Conservation (phyloP, 805 yeast species). For the Yarrowia keelungensis region DNA sequence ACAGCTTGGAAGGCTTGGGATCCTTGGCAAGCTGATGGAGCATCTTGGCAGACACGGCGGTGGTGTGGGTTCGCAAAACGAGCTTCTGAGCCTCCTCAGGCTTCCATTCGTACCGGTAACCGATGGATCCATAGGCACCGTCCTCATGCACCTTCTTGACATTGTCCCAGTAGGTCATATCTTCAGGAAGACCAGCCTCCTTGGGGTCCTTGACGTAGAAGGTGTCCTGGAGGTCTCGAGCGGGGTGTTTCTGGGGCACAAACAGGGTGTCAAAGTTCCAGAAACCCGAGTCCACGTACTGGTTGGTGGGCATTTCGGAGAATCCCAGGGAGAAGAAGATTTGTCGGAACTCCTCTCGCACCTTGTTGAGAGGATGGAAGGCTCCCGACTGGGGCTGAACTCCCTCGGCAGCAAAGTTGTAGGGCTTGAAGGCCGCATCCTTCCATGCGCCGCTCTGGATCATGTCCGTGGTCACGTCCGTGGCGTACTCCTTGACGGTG, state of each 20-base stretch:
- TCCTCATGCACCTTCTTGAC: slow-evolving; percentile 84
- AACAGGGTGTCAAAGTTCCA: slow-evolving; percentile 98
- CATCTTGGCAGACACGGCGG: slow-evolving; percentile 90
- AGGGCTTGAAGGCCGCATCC: slow-evolving; percentile 84
- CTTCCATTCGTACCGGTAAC: slow-evolving; percentile 98
- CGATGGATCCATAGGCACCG: slow-evolving; percentile 93
- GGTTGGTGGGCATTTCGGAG: slow-evolving; percentile 98
- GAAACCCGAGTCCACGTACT: slow-evolving; percentile 97
- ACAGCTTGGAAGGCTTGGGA: slow-evolving; percentile 68
- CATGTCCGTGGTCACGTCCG: slow-evolving; percentile 96
- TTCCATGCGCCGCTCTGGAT: slow-evolving; percentile 82
- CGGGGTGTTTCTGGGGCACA: slow-evolving; percentile 99
- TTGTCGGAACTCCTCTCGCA: slow-evolving; percentile 96
- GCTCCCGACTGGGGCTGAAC: slow-evolving; percentile 87
- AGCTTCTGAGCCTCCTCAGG: slow-evolving; percentile 87
- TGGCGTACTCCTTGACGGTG: slow-evolving; percentile 80
- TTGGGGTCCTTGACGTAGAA: slow-evolving; percentile 95
- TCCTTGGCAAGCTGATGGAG: slow-evolving; percentile 76
- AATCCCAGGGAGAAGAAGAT: slow-evolving; percentile 98
- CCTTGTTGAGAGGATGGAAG: slow-evolving; percentile 94
- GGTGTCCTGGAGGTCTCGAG: slow-evolving; percentile 98
- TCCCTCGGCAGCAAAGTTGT: slow-evolving; percentile 96
- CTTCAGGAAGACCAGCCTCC: slow-evolving; percentile 81
- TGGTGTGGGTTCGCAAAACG: slow-evolving; percentile 96
- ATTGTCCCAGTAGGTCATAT: slow-evolving; percentile 76